These are phyloP conservation scores for Cladophialophora carrionii DNA, from an alignment of 2,329 filamentous ascomycete genomes.

Conservation along the genomic window DNA sequence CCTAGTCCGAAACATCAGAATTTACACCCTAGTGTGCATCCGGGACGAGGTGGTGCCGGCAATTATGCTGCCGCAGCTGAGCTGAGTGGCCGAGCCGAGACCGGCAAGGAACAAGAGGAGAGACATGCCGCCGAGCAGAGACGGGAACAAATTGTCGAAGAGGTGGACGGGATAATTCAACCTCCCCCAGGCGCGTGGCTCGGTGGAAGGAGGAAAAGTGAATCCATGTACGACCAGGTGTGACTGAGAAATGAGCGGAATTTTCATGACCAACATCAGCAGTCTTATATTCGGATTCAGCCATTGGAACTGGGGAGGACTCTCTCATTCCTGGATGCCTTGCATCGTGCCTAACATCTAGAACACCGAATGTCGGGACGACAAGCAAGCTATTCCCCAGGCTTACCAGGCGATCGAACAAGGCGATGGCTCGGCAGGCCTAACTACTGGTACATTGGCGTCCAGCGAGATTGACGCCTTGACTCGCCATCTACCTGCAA, in stretches of 20 bases:
- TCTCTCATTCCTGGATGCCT: conserved; percentile 4
- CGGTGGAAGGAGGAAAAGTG: conserved; percentile 31
- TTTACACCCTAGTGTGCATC: conserved; percentile 32
- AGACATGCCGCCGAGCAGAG: conserved; percentile 31
- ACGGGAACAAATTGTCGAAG: conserved; percentile 32
- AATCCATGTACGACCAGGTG: conserved; percentile 19
- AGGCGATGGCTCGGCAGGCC: neutral
- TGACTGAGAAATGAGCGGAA: conserved; percentile 11
- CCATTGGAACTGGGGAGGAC: neutral
- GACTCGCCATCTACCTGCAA: neutral
- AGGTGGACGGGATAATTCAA: conserved; percentile 34
- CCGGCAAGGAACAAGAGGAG: conserved; percentile 28
- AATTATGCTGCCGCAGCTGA: conserved; percentile 52
- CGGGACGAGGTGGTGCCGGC: conserved; percentile 65
- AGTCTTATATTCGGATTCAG: neutral
- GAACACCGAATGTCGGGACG: neutral
- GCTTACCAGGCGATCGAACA: neutral
- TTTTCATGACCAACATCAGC: neutral
- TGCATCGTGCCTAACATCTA: conserved; percentile 1
- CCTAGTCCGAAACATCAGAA: conserved; percentile 15
- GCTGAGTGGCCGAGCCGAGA: conserved; percentile 21
- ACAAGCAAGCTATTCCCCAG: neutral
- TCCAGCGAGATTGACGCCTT: neutral
- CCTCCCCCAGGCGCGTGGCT: conserved; percentile 35
- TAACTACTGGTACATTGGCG: neutral